Evolutionary conservation across 768 basidiomycete species (phyloP).

Genomic region (Suillus decipiens): DNA sequence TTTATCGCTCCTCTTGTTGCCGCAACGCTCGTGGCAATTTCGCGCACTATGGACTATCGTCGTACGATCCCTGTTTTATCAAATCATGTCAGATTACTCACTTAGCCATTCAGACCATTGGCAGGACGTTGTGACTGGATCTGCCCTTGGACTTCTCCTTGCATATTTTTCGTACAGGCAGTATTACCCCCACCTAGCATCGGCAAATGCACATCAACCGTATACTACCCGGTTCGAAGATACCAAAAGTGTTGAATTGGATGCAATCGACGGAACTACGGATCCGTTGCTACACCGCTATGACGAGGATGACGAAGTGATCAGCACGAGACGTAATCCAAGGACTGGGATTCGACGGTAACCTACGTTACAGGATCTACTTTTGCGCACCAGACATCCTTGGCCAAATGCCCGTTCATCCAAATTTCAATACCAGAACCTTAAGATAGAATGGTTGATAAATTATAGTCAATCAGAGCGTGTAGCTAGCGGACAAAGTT

Average conservation of each 20-base stretch:
- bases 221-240: conserved; percentile 66
- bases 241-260: neutral
- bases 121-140: conserved; percentile 85
- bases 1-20: conserved; percentile 71
- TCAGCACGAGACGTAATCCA: neutral
- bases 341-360: conserved; percentile 1
- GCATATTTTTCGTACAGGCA: conserved; percentile 80
- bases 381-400: neutral
- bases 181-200: conserved; percentile 71
- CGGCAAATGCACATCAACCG: conserved; percentile 60
- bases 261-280: neutral
- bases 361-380: neutral
- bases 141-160: conserved; percentile 68
- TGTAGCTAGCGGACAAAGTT: neutral
- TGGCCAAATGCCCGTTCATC: neutral
- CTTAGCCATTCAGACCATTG: conserved; percentile 69
- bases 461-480: neutral
- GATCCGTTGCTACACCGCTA: neutral
- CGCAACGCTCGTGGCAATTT: conserved; percentile 74
- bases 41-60: conserved; percentile 91
- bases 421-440: neutral
- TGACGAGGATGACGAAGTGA: conserved; percentile 5
- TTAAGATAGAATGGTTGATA: neutral
- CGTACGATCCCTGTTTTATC: conserved; percentile 45
- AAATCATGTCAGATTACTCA: neutral